These are phyloP conservation scores for Sporothrix inflata DNA, from an alignment of 2,329 filamentous ascomycete genomes.

Conservation along the genomic window DNA sequence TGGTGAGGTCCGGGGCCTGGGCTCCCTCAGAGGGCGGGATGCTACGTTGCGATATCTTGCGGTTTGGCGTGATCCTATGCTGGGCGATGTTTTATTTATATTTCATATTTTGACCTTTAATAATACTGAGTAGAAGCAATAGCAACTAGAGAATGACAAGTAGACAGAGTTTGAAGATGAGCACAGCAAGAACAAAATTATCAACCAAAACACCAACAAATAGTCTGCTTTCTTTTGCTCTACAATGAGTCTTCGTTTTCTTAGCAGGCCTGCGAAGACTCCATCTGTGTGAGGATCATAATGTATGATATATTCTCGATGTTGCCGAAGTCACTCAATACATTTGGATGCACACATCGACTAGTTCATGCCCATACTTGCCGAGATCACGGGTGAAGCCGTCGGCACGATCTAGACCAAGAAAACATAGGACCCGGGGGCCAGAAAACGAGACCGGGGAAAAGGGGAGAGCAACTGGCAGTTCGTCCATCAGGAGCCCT, in stretches of 20 bases:
- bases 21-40: background rate
- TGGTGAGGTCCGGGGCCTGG: background rate
- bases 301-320: no score
- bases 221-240: no score
- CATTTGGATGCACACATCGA: background rate
- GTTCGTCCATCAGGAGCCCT: background rate
- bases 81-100: slow-evolving; percentile 1
- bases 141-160: no score
- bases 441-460: background rate
- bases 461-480: background rate
- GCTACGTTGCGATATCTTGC: slow-evolving; percentile 5
- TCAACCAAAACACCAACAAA: no score
- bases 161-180: no score
- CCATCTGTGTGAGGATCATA: no score
- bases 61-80: background rate
- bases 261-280: no score
- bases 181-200: no score
- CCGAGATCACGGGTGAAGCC: background rate
- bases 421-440: background rate
- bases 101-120: background rate
- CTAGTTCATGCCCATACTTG: background rate
- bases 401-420: background rate
- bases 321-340: background rate
- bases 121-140: no score
- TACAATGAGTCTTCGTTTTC: no score